These are phyloP conservation scores for Corniculantispora saksenae DNA, from an alignment of 2,329 filamentous ascomycete species.

Conservation along the genomic window DNA sequence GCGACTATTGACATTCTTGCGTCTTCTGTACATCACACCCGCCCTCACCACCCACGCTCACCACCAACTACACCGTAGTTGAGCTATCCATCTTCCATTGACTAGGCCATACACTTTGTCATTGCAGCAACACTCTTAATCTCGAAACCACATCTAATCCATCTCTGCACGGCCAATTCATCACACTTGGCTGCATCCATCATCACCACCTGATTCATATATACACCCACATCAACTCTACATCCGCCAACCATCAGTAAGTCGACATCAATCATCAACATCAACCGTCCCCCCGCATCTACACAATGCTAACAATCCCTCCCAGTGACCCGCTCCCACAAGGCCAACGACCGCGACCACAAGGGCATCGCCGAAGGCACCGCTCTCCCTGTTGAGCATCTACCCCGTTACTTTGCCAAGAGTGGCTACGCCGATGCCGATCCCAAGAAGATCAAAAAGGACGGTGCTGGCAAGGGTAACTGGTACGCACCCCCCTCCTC, in stretches of 20 bases:
- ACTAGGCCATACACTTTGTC: background rate
- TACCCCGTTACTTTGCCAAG: conserved; percentile 94
- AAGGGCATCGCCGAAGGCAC: conserved; percentile 75
- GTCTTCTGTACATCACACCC: background rate
- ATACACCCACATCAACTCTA: background rate
- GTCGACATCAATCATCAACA: too few relatives aligned
- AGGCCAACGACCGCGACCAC: conserved; percentile 92
- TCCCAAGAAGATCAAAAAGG: conserved; percentile 95
- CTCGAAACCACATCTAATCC: background rate
- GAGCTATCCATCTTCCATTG: conserved; percentile 4
- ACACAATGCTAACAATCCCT: too few relatives aligned
- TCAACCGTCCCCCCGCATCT: too few relatives aligned
- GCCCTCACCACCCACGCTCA: background rate
- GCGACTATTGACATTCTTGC: background rate
- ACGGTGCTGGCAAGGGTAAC: conserved; percentile 88
- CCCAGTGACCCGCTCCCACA: conserved; percentile 97
- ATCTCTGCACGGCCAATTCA: background rate
- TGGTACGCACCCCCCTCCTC: conserved; percentile 63
- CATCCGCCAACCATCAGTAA: conserved; percentile 6
- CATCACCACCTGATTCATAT: background rate
- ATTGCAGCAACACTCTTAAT: background rate
- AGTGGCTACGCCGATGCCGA: conserved; percentile 76
- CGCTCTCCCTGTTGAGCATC: conserved; percentile 66
- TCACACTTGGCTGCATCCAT: background rate
- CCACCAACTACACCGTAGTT: background rate